Evolutionary conservation across 768 basidiomycete species (phyloP), one percentile per base, ranked within the genome.

Genomic region (Naematelia encephala): DNA sequence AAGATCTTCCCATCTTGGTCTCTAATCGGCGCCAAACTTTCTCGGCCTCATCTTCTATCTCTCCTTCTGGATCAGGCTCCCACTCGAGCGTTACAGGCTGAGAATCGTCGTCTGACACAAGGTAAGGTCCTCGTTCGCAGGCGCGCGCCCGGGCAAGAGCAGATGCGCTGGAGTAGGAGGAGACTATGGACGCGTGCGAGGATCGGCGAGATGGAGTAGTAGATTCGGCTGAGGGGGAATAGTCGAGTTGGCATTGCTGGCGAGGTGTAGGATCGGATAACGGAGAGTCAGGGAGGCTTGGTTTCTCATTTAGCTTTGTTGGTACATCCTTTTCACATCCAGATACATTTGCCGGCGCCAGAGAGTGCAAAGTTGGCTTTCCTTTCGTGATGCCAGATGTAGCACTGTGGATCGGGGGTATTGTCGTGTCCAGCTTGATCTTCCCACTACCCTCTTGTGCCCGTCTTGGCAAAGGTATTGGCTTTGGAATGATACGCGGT

Each of bases 1-100:
- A 39, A 8, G 21, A 16, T 26, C 59, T 27, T 1, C 59, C 62
- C 58, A 64, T 51, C 46, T 34, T 60, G 30, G 4, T 4, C 21
- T 64, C 55, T 34, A 65, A 22, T n/a, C 23, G 43, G n/a, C 51
- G 64, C 64, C 64, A 65, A n/a, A 58, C 48, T 22, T 58, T 50
- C 29, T 53, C 51, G 4, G 53, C 60, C 16, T 51, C 50, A 42
- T 64, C 63, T 14, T 19, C 27, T n/a, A 26, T 45, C 25, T 11
- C 30, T 23, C 22, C 19, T 29, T 64, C 62, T 8, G 51, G 58
- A 39, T 59, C 58, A 3, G 58, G 58, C 45, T 60, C 42, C 62
- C 62, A 64, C 4, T 34, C 16, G 5, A 63, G 57, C 19, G 59
- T 60, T 5, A 54, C 26, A 46, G 43, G 21, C 21, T 26, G 19